A percentile compares a stretch with the other conserved stretches of the same genome.
phyloP scores from a whole-genome alignment of 75 land plant species.

The Gnetum montanum region DNA sequence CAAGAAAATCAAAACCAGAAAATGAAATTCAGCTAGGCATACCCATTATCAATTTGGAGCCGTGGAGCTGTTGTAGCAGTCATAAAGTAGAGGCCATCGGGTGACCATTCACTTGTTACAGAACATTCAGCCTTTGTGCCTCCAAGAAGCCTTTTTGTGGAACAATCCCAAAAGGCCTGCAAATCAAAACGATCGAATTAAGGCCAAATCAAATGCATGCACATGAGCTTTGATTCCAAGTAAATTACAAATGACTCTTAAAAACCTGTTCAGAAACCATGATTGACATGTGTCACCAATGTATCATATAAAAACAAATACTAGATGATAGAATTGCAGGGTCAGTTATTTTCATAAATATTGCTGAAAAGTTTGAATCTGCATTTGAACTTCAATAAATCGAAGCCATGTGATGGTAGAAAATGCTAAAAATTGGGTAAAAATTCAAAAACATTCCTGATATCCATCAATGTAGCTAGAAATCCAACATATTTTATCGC shows the following conservation, averaged over 20 bases:
- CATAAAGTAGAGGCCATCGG: constrained; percentile 89
- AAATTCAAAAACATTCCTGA: no score
- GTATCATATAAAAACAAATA: not conserved
- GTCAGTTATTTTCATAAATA: no score
- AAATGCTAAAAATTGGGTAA: no score
- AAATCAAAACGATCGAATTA: not conserved
- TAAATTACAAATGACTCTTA: not conserved
- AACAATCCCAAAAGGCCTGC: constrained; percentile 89
- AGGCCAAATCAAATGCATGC: not conserved
- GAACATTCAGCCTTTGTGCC: constrained; percentile 80
- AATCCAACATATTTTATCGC: no score
- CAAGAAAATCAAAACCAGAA: not conserved
- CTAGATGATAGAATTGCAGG: no score
- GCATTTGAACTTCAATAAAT: no score
- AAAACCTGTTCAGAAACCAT: not conserved
- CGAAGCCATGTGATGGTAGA: no score
- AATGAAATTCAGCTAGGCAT: constrained; percentile 7
- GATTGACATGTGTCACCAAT: not conserved
- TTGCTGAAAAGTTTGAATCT: no score
- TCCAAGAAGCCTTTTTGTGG: constrained; percentile 53
- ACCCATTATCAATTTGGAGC: constrained; percentile 97
- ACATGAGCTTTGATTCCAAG: not conserved
- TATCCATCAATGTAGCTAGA: no score
- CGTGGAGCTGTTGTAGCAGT: constrained; percentile 99
- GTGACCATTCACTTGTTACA: constrained; percentile 98